Base-by-base conservation (phyloP, 129 eudicot genomes). In the Centella asiatica region DNA sequence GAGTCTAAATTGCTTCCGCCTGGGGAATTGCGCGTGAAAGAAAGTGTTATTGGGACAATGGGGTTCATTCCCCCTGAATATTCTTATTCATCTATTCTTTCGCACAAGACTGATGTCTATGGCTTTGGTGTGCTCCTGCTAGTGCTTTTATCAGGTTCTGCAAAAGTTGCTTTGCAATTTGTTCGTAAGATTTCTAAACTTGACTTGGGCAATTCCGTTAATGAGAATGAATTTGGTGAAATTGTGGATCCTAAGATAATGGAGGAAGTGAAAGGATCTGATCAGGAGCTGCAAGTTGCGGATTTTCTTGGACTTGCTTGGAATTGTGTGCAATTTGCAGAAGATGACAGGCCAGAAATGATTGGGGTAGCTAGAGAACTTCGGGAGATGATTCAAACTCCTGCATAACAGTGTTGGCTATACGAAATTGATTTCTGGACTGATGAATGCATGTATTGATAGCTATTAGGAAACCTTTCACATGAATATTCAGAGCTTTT, bases 271-370 rank as follows among this genome's bases (percentile, higher is more conserved):
- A 37, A 23, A n/a, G 26, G 46, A 57, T 47, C 14, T 45, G 47
- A 20, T 23, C 15, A 54, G 7, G 12, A 22, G 25, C 2, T 6
- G 2, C 51, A 45, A 45, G 10, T n/a, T n/a, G 23, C 10, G 11
- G 46, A 5, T 40, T 40, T 40, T 7, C 22, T 45, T 7, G 36
- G 42, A n/a, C 58, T 69, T 11, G 66, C 59, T 15, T 13, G 45
- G 44, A 28, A 44, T 3, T 69, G 73, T 33, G 20, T 34, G 5
- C 22, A 22, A 36, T 1, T 0, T 31, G 22, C 45, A 24, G 18
- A 18, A 32, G 65, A 58, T 6, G 47, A 69, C 22, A 69, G 67
- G 40, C 74, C 74, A 22, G 56, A 47, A 29, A 69, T 69, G 57
- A 51, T 57, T 47, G 74, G 47, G 19, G 66, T 69, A 9, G 58